A percentile compares a stretch with the other conserved stretches of the same genome.
Conservation (phyloP, 2,329 filamentous ascomycete genomes). For the Diaporthe sp. region DNA sequence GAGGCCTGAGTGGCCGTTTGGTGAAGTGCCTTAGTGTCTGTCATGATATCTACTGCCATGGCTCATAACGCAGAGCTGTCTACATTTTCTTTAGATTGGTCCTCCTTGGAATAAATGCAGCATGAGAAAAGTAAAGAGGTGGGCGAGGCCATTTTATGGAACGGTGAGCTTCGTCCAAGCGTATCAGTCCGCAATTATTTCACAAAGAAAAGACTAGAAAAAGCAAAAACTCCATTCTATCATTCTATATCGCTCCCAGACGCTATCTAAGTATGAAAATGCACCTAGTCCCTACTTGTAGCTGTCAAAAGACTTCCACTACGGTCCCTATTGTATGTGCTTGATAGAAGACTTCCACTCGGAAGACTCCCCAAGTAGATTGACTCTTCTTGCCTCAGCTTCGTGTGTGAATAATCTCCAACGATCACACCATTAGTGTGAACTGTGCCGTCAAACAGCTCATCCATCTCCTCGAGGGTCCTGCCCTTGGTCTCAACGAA, state of each 20-base stretch:
- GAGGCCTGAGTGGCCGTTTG: background rate
- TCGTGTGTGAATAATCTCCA: background rate
- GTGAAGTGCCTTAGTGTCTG: background rate
- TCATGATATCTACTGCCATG: background rate
- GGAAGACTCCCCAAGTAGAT: background rate
- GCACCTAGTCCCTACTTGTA: background rate
- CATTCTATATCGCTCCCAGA: background rate
- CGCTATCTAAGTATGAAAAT: background rate
- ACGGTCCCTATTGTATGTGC: background rate
- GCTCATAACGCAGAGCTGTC: too few relatives aligned
- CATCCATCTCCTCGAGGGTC: conserved; percentile 13
- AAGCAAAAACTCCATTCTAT: too few relatives aligned
- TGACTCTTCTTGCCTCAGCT: background rate
- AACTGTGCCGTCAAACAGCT: conserved; percentile 1
- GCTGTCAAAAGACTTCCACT: background rate
- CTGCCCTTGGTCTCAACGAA: conserved; percentile 8
- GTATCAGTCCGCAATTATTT: too few relatives aligned
- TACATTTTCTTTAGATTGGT: background rate
- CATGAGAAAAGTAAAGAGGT: too few relatives aligned
- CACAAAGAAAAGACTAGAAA: too few relatives aligned
- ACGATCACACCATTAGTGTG: background rate
- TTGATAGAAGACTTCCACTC: background rate
- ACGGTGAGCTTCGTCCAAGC: too few relatives aligned
- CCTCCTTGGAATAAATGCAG: too few relatives aligned
- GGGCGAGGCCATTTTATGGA: too few relatives aligned